phyloP scores from a whole-genome alignment of 1,284 basidiomycete genomes.

The Anthracocystis walkeri region DNA sequence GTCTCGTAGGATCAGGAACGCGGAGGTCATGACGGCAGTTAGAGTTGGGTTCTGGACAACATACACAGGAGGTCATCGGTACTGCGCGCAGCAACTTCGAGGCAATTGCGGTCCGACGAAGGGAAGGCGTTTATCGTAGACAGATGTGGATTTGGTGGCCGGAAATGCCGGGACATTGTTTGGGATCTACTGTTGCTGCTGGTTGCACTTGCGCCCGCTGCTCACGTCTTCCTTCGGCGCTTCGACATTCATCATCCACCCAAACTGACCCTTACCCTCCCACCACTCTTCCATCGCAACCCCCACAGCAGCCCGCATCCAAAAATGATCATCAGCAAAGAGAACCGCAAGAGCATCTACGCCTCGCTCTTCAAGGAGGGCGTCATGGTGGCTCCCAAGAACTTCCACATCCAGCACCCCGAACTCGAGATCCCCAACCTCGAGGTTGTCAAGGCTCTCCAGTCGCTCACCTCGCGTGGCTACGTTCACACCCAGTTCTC shows the following conservation, averaged over 20 bases:
- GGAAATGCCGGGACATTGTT: too few relatives aligned
- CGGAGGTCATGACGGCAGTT: too few relatives aligned
- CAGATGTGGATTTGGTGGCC: too few relatives aligned
- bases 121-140: too few relatives aligned
- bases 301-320: neutral
- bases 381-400: constrained; percentile 98
- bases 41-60: too few relatives aligned
- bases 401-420: constrained; percentile 97
- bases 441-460: constrained; percentile 98
- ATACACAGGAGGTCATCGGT: too few relatives aligned
- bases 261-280: constrained; percentile 10
- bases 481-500: constrained; percentile 91
- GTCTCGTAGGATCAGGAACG: too few relatives aligned
- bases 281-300: neutral
- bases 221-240: too few relatives aligned
- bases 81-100: too few relatives aligned
- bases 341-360: constrained; percentile 69
- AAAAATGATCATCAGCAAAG: constrained; percentile 69
- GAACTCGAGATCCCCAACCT: constrained; percentile 97
- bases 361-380: constrained; percentile 73
- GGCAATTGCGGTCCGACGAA: too few relatives aligned
- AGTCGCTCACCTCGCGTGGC: constrained; percentile 94
- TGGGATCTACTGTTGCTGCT: neutral
- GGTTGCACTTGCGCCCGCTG: neutral
- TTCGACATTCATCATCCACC: neutral